Evolutionary conservation across 805 yeast genomes (phyloP), one percentile per base, ranked within the genome.

Genomic region (Ogataea pini): DNA sequence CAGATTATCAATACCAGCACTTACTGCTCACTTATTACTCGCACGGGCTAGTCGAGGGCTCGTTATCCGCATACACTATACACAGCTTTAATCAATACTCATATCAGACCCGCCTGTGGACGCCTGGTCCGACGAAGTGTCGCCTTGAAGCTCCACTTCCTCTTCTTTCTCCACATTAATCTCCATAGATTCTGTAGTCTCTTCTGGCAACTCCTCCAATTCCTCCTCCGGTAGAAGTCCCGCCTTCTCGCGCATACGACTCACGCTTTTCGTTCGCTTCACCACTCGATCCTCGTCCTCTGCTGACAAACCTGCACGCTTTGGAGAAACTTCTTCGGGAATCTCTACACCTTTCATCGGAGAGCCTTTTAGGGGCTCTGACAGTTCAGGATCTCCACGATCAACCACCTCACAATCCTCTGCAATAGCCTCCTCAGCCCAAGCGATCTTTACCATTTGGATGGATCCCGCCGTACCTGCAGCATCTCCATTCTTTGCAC

Each of bases 371-470:
- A 42, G 29, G 5, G 29, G 20, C 19, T 10, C 32, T 5, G 27
- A n/a, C 2, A n/a, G 8, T n/a, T 18, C 22, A 3, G 29, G n/a
- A 10, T 25, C 27, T 14, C 16, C 43, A 8, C 34, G 25, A 22
- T 22, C 16, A 13, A 9, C 29, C 17, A 9, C 24, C 29, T 19
- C 41, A n/a, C 4, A 9, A 16, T 4, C 31, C 14, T 3, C 17
- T 8, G 14, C 19, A 10, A 16, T 10, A 27, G 10, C n/a, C 4
- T 46, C 46, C 16, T 44, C 50, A 4, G 36, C 31, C 55, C 57
- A 55, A n/a, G 49, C 55, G 16, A 57, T 57, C 45, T 48, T 55
- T 24, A 42, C 47, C 60, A 52, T 55, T n/a, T 52, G 55, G 7
- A 52, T 48, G 2, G 53, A 51, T n/a, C 44, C 44, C 17, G 31